phyloP scores from a whole-genome alignment of 176 grass and related monocot genomes.

The Rhynchospora tenuis region DNA sequence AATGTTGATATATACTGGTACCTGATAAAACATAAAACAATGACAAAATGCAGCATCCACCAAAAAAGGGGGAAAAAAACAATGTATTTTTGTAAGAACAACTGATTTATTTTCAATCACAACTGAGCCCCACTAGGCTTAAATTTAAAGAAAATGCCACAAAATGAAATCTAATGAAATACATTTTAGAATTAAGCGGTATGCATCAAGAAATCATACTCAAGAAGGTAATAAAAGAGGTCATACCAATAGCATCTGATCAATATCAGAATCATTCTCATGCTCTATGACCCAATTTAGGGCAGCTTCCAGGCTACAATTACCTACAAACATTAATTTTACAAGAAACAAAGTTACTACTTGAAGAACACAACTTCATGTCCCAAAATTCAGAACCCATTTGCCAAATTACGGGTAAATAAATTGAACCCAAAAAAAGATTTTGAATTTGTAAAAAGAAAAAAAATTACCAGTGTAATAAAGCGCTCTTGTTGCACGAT shows the following conservation, averaged over 20 bases:
- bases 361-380: neutral
- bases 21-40: constrained; percentile 32
- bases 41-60: constrained; percentile 17
- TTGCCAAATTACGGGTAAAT: neutral
- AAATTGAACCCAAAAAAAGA: neutral
- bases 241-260: constrained; percentile 63
- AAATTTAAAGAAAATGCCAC: neutral
- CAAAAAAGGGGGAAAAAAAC: neutral
- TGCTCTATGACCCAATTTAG: constrained; percentile 84
- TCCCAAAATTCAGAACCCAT: neutral
- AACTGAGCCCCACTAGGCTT: neutral
- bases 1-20: constrained; percentile 54
- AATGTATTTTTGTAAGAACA: neutral
- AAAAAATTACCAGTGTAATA: constrained; percentile 65
- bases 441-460: neutral
- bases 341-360: constrained; percentile 2
- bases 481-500: constrained; percentile 68
- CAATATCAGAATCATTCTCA: constrained; percentile 84
- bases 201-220: neutral
- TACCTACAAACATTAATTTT: constrained; percentile 43
- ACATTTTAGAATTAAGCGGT: neutral
- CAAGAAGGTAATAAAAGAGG: constrained; percentile 3
- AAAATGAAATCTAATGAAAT: neutral
- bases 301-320: constrained; percentile 60
- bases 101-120: neutral